Conservation (phyloP, 768 basidiomycete species). For the Coprinellus aureogranulatus region DNA sequence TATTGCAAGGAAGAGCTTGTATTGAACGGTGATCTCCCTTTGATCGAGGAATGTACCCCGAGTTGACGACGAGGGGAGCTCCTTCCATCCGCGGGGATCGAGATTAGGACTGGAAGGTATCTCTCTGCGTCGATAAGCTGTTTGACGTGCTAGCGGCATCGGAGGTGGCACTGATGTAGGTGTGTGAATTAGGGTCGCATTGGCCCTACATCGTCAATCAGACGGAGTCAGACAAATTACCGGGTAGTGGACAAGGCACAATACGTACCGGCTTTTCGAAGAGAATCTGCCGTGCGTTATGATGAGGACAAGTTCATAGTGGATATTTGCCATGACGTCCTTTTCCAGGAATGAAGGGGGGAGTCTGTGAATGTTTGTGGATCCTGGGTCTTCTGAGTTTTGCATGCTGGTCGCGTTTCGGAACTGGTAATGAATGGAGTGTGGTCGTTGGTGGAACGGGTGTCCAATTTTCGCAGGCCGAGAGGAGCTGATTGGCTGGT, state of each 20-base stretch:
- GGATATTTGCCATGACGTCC: not conserved
- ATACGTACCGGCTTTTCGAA: not conserved
- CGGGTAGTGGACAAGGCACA: not conserved
- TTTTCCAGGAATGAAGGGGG: not conserved
- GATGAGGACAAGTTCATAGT: not conserved
- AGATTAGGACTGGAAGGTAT: not conserved
- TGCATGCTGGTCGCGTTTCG: no score
- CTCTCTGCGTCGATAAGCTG: not conserved
- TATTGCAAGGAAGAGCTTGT: not conserved
- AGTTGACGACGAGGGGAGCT: not conserved
- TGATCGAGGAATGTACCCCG: not conserved
- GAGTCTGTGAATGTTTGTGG: not conserved
- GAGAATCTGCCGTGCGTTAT: slow-evolving; percentile 1
- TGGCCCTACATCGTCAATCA: not conserved
- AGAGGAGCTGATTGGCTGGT: no score
- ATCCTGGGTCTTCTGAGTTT: no score
- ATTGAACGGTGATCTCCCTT: not conserved
- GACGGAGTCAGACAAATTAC: not conserved
- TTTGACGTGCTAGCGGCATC: not conserved
- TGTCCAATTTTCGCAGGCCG: no score
- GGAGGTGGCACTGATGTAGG: not conserved
- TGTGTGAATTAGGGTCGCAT: not conserved
- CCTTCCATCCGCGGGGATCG: not conserved
- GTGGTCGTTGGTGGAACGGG: no score
- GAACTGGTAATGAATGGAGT: no score